Evolutionary conservation across 768 basidiomycete genomes (phyloP), one percentile per base, ranked within the genome.

Genomic region (Lyophyllum decastes): DNA sequence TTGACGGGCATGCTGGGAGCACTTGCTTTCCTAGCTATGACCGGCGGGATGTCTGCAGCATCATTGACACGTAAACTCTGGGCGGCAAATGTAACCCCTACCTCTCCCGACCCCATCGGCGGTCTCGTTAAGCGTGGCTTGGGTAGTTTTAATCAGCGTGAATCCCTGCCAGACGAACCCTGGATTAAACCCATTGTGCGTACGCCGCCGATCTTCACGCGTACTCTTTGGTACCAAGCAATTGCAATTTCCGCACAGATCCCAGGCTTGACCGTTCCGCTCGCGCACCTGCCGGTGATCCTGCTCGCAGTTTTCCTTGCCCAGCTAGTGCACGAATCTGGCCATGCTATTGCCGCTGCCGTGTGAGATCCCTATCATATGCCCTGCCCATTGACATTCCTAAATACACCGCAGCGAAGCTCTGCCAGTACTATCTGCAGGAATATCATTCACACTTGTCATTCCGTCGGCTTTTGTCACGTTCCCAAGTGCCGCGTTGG

Each of bases 241-340:
- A 52, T 27, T 25, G 45, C 30, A 7, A 25, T 35, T 25, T 11
- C 19, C 7, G 21, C 51, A 17, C 61, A 94, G 92, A 86, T 95
- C 35, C 93, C 94, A 21, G 93, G 93, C 1, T 59, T 93, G 7
- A 95, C 91, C 2, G 83, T 90, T 1, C 93, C 93, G 1, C 64
- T 92, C n/a, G 71, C 73, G 24, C 86, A 95, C 65, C 66, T 91
- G 1, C 89, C 89, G 4, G 61, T 86, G 16, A 82, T 94, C 48
- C 62, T 94, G 7, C 30, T 82, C 6, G 80, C 87, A 0, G 77
- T 94, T 16, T 76, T 87, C 46, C 22, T 83, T 9, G 80, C 82
- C 53, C 92, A 94, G 69, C 63, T 87, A n/a, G 67, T 90, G 19
- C 93, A 95, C 62, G 93, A 95, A 72, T 70, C 82, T 0, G 93